These are phyloP conservation scores for Solanum neorickii DNA, from an alignment of 257 asterid genomes.

Conservation along the genomic window DNA sequence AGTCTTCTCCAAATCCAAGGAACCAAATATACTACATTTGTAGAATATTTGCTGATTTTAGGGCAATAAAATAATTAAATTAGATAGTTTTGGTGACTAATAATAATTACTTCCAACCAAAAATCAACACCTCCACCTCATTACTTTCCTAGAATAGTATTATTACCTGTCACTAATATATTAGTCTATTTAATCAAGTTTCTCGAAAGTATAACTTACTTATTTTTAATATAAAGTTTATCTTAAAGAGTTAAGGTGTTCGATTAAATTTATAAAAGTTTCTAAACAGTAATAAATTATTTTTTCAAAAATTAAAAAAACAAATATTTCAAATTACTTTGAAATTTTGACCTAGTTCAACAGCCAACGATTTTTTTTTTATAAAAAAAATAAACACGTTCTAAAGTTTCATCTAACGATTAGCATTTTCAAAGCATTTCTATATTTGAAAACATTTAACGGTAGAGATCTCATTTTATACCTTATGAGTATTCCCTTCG, in stretches of 20 bases:
- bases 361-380: not conserved
- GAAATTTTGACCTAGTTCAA: not conserved
- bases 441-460: too few species aligned
- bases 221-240: not conserved
- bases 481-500: not conserved
- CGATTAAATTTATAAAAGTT: not conserved
- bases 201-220: not conserved
- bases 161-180: not conserved
- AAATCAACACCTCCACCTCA: not conserved
- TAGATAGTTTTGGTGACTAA: not conserved
- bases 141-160: not conserved
- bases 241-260: not conserved
- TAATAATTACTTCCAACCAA: not conserved
- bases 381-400: too few species aligned
- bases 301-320: too few species aligned
- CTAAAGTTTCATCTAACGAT: not conserved
- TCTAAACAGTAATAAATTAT: not conserved
- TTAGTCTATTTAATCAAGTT: not conserved
- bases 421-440: too few species aligned
- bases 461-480: not conserved
- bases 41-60: not conserved
- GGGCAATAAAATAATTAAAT: not conserved
- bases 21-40: not conserved
- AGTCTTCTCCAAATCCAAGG: not conserved
- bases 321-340: too few species aligned